Base-by-base conservation (phyloP, 768 basidiomycete species). In the Artomyces pyxidatus region DNA sequence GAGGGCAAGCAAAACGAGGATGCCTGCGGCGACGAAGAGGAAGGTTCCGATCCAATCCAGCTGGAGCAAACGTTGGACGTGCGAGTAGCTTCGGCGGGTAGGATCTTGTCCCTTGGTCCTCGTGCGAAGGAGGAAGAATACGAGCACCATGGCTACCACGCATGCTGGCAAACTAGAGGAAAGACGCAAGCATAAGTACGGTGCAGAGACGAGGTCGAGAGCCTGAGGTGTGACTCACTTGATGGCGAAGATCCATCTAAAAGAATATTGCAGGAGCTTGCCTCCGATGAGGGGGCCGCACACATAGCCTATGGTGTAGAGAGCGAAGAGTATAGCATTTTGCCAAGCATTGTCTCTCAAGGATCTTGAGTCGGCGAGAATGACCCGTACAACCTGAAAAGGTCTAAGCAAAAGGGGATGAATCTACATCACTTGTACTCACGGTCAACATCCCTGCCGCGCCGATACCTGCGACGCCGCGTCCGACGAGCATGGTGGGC, bases 221-320 rank as follows among this genome's bases (percentile, higher is more conserved):
- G 14, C n/a, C n/a, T n/a, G 14, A n/a, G 42, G 38, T 21, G 14
- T n/a, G 32, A 8, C 73, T 53, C 41, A 74, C 74, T 78, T 78
- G 63, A 78, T 77, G 3, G 68, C 76, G 51, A 77, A 78, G 14
- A 78, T 69, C 77, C 75, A 78, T 17, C 77, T 67, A 58, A 74
- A 77, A 43, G 60, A 71, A 8, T 67, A 58, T 1, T 58, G 52
- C 2, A 69, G 59, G 14, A 77, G 59, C 22, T 52, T 67, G 6
- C 75, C 75, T 3, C 72, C 72, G 43, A 76, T 67, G 38, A 70
- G 58, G 0, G 76, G 77, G 2, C 76, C 76, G 4, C 68, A 42
- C 28, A 61, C 61, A 45, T 63, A 77, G 0, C 76, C 74, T 37
- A 73, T 47, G 0, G 64, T 45, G 58, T 74, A 77, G 3, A 77